Base-by-base conservation (phyloP, 257 asterid genomes). In the Nicotiana obtusifolia region DNA sequence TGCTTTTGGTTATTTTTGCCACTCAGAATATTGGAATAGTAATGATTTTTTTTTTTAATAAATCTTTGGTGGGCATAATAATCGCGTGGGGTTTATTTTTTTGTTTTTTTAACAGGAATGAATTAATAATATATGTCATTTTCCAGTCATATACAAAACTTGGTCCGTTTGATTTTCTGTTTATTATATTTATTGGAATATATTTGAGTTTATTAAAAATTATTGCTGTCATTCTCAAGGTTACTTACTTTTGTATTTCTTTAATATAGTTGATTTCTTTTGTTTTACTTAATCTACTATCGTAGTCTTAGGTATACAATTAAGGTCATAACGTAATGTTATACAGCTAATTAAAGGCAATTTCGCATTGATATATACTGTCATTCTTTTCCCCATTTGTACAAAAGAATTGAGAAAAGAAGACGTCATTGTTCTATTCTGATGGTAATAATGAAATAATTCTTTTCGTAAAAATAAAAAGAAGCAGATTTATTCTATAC, bases 331-430 rank as follows among this genome's bases (percentile, higher is more conserved):
- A 24, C 7, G 15, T 7, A 73, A 73, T 73, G 61, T 47, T 71
- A 47, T 73, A 73, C 79, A 73, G 61, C 79, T 47, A 73, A 73
- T 44, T 41, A n/a, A 13, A 73, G 78, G 22, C 61, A 73, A 7
- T 47, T 47, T 47, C n/a, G 3, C 15, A 4, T 11, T 44, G 8
- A 7, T 7, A 47, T 47, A 22, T 24, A 44, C 78, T n/a, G 22
- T 47, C 37, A 44, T 71, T 17, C 24, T 44, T 41, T 22, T 0
- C 78, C 15, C 60, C 14, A 73, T 47, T 73, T 73, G 61, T 22
- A 14, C 2, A 44, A 44, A 22, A 22, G 19, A 68, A 11, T 41
- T 5, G 6, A 11, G 24, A 3, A 11, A n/a, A 37, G 11, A 41
- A 1, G 3, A 0, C 37, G 10, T 5, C 37, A n/a, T n/a, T n/a